Percentiles rank a stretch among this genome's conserved stretches.
phyloP scores from a whole-genome alignment of 2,329 filamentous ascomycete species.

The Xylaria sp. region DNA sequence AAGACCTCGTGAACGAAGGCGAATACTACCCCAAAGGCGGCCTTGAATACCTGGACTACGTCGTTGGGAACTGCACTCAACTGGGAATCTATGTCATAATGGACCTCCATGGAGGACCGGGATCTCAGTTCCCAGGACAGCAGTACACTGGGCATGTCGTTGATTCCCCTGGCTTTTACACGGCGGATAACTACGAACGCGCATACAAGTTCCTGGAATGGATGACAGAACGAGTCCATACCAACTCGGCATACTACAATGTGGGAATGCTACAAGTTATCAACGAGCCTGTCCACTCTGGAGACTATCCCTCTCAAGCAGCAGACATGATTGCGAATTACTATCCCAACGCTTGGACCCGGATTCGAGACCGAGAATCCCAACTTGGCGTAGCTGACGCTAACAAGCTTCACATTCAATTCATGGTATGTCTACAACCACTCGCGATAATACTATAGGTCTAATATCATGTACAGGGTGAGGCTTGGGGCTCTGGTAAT shows the following conservation, averaged over 20 bases:
- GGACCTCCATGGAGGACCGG: constrained; percentile 60
- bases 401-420: constrained; percentile 59
- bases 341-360: constrained; percentile 58
- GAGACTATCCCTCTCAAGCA: constrained; percentile 44
- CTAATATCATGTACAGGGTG: constrained; percentile 20
- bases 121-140: constrained; percentile 55
- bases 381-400: constrained; percentile 52
- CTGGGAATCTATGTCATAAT: constrained; percentile 61
- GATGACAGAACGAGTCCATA: constrained; percentile 60
- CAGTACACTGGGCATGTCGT: constrained; percentile 55
- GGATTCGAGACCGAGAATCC: constrained; percentile 58
- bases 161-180: constrained; percentile 58
- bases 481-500: constrained; percentile 62
- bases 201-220: constrained; percentile 60
- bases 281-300: constrained; percentile 58
- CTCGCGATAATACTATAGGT: not conserved
- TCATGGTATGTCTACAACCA: constrained; percentile 41
- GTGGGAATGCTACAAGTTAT: constrained; percentile 63
- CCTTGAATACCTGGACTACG: constrained; percentile 56
- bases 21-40: constrained; percentile 57
- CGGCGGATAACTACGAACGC: constrained; percentile 61
- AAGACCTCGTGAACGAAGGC: constrained; percentile 56
- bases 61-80: constrained; percentile 58
- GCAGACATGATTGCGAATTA: constrained; percentile 54
- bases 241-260: constrained; percentile 56